Conservation (phyloP, 331 rosid species). For the Spiraea crenata region DNA sequence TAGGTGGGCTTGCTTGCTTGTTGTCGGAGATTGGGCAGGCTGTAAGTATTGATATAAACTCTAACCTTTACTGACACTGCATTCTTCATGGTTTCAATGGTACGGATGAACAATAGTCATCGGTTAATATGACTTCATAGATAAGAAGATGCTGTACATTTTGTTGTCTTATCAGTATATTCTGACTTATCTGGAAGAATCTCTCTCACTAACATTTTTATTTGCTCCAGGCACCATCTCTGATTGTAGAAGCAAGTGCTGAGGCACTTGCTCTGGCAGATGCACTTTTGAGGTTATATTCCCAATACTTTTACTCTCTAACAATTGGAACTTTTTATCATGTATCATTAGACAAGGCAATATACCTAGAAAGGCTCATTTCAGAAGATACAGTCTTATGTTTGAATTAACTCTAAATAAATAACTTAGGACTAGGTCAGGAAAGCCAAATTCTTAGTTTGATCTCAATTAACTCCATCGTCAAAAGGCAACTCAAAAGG, state of each 20-base stretch:
- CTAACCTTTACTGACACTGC: neutral
- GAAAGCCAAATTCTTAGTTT: conserved; percentile 2
- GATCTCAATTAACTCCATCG: neutral
- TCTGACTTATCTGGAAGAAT: conserved; percentile 4
- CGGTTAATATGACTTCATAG: conserved; percentile 15
- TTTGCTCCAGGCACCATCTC: conserved; percentile 72
- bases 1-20: conserved; percentile 89
- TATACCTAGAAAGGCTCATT: neutral
- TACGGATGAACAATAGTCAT: conserved; percentile 15
- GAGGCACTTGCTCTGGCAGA: conserved; percentile 81
- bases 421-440: neutral
- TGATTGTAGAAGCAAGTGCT: conserved; percentile 81
- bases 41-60: conserved; percentile 50
- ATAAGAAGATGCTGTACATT: conserved; percentile 10
- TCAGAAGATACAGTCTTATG: neutral
- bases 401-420: neutral
- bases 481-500: too few relatives aligned
- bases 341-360: conserved; percentile 12
- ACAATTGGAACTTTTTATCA: conserved; percentile 10
- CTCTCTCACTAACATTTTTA: conserved; percentile 28
- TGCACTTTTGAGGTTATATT: conserved; percentile 78
- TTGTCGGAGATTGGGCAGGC: conserved; percentile 98
- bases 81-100: conserved; percentile 5
- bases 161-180: conserved; percentile 16
- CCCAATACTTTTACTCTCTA: conserved; percentile 15